Evolutionary conservation across 805 yeast genomes (phyloP).

Genomic region (Candida pseudofarinosa): DNA sequence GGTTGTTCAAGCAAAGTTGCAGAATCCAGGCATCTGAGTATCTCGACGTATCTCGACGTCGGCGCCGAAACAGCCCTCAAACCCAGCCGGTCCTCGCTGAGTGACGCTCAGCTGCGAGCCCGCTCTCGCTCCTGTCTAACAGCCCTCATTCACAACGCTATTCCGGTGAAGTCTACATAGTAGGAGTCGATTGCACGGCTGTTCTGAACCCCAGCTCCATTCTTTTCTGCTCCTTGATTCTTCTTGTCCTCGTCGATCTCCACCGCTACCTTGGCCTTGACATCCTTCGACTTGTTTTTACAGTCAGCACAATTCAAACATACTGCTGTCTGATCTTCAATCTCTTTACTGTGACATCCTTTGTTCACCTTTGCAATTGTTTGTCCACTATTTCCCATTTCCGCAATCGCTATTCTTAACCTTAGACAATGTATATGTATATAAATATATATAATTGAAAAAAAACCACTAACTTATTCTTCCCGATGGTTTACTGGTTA

Average conservation of each 20-base stretch:
- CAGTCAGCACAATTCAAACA: conserved; percentile 32
- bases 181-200: neutral
- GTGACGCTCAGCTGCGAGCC: too few species aligned
- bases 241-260: conserved; percentile 1
- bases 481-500: too few species aligned
- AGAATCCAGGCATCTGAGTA: too few species aligned
- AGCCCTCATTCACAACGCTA: neutral
- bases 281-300: conserved; percentile 11
- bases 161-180: neutral
- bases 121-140: too few species aligned
- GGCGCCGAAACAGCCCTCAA: too few species aligned
- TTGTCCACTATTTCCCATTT: neutral
- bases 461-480: too few species aligned
- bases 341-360: neutral
- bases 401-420: neutral
- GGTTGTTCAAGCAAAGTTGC: conserved; percentile 11
- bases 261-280: conserved; percentile 11
- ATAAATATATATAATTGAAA: too few species aligned
- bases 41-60: too few species aligned
- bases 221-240: neutral
- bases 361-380: neutral
- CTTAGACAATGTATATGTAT: neutral
- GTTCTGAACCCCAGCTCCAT: neutral
- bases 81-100: too few species aligned
- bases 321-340: conserved; percentile 19